Conservation (phyloP, 257 asterid genomes). For the Nicotiana tomentosiformis region DNA sequence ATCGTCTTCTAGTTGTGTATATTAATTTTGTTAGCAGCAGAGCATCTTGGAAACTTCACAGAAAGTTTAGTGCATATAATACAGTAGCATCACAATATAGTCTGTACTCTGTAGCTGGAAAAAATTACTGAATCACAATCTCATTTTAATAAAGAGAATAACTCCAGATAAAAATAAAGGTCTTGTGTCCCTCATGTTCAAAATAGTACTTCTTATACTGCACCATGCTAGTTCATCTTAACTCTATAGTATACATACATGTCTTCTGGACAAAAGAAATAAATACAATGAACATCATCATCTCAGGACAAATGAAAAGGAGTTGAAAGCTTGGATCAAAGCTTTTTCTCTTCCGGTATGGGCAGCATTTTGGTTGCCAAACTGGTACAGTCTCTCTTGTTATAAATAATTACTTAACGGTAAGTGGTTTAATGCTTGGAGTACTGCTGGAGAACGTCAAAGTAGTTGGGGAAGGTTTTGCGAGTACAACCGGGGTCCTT, state of each 20-base stretch:
- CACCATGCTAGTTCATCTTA: neutral
- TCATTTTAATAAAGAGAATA: neutral
- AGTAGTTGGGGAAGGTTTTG: conserved; percentile 89
- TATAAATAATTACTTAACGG: neutral
- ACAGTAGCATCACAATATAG: neutral
- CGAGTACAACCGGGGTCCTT: conserved; percentile 94
- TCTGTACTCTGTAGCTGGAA: neutral
- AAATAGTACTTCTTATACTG: neutral
- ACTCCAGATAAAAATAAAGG: neutral
- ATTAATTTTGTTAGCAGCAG: neutral
- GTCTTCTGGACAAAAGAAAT: neutral
- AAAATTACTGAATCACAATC: neutral
- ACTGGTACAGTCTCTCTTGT: neutral
- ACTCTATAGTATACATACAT: neutral
- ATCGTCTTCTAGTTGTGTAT: too few relatives aligned
- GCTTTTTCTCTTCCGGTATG: neutral
- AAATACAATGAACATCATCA: neutral
- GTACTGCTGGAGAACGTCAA: conserved; percentile 64
- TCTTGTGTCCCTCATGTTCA: neutral
- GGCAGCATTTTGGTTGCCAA: neutral
- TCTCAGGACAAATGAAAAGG: neutral
- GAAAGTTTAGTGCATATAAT: neutral
- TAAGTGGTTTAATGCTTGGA: conserved; percentile 46
- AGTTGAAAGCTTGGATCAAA: neutral
- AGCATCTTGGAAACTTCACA: neutral